phyloP scores from a whole-genome alignment of 2,329 filamentous ascomycete species.

The Xylariomycetidae sp. region DNA sequence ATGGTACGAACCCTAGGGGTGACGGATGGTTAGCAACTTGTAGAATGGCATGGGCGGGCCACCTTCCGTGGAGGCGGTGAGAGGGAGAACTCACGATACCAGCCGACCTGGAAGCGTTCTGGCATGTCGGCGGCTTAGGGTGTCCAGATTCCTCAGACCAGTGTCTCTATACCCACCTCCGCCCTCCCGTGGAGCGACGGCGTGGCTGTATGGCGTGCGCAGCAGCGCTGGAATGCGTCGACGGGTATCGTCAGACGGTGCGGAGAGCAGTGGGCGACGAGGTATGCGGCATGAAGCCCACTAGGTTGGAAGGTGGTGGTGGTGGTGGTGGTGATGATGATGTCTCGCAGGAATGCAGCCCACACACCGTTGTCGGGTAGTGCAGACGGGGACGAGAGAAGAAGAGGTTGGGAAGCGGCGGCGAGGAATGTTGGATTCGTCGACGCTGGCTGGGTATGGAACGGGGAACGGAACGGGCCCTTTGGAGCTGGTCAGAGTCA shows the following conservation, averaged over 20 bases:
- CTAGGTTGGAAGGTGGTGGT: too few relatives aligned
- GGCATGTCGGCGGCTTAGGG: conserved; percentile 14
- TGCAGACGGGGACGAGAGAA: too few relatives aligned
- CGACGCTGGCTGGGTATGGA: too few relatives aligned
- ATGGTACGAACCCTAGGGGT: conserved; percentile 55
- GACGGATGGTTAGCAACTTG: conserved; percentile 1
- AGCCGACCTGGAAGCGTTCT: conserved; percentile 25
- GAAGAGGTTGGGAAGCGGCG: too few relatives aligned
- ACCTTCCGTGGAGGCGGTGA: not conserved
- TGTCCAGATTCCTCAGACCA: conserved; percentile 13
- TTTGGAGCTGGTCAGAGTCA: conserved; percentile 21
- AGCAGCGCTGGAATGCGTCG: conserved; percentile 16
- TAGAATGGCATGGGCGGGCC: not conserved
- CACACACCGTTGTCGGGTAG: too few relatives aligned
- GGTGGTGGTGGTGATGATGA: too few relatives aligned
- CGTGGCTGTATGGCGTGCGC: conserved; percentile 17
- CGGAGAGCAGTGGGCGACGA: conserved; percentile 10
- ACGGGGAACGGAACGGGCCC: too few relatives aligned
- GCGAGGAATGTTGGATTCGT: too few relatives aligned
- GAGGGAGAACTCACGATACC: conserved; percentile 24
- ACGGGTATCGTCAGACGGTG: conserved; percentile 9
- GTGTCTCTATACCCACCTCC: conserved; percentile 21
- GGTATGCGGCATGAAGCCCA: conserved; percentile 7
- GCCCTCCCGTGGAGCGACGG: conserved; percentile 27
- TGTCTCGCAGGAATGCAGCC: too few relatives aligned